Percentiles rank a stretch among this genome's conserved stretches.
Evolutionary conservation across 2,329 filamentous ascomycete species (phyloP).

Genomic region (Penicillium sp.): DNA sequence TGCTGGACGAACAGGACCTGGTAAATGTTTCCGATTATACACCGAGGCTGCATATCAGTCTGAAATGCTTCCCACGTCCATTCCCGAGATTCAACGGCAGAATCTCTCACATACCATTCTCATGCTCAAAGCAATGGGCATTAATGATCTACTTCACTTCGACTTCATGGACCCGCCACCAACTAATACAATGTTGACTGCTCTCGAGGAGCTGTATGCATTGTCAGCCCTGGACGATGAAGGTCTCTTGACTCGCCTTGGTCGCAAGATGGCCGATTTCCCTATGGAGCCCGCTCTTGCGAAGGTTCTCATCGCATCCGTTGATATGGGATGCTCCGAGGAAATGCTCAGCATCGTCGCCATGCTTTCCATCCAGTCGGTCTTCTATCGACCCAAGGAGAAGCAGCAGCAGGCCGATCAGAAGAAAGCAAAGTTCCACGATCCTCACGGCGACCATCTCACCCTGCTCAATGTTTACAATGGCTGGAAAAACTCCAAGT

Average conservation of each 20-base stretch:
- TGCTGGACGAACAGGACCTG: slow-evolving; percentile 90
- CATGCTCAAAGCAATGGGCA: slow-evolving; percentile 98
- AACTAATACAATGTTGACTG: slow-evolving; percentile 96
- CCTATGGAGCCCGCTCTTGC: slow-evolving; percentile 94
- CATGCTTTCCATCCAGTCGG: slow-evolving; percentile 82
- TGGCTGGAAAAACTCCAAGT: slow-evolving; percentile 85
- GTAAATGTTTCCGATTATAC: slow-evolving; percentile 93
- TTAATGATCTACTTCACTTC: slow-evolving; percentile 95
- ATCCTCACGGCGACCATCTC: slow-evolving; percentile 89
- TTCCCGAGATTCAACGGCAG: slow-evolving; percentile 94
- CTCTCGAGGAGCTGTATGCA: slow-evolving; percentile 91
- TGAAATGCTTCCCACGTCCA: slow-evolving; percentile 94
- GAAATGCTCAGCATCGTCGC: slow-evolving; percentile 93
- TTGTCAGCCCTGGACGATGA: slow-evolving; percentile 92
- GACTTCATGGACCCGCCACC: slow-evolving; percentile 99
- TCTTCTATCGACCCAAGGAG: slow-evolving; percentile 96
- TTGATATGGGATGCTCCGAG: slow-evolving; percentile 86
- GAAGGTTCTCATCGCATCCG: slow-evolving; percentile 84
- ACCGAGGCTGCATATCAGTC: slow-evolving; percentile 94
- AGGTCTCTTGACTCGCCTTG: slow-evolving; percentile 85
- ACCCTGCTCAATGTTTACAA: slow-evolving; percentile 97
- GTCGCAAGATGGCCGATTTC: slow-evolving; percentile 97
- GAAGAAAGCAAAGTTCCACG: slow-evolving; percentile 97
- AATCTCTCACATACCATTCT: slow-evolving; percentile 92
- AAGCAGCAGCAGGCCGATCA: slow-evolving; percentile 96